Evolutionary conservation across 1,284 basidiomycete genomes (phyloP), one percentile per base, ranked within the genome.

Genomic region (Malassezia yamatoensis): DNA sequence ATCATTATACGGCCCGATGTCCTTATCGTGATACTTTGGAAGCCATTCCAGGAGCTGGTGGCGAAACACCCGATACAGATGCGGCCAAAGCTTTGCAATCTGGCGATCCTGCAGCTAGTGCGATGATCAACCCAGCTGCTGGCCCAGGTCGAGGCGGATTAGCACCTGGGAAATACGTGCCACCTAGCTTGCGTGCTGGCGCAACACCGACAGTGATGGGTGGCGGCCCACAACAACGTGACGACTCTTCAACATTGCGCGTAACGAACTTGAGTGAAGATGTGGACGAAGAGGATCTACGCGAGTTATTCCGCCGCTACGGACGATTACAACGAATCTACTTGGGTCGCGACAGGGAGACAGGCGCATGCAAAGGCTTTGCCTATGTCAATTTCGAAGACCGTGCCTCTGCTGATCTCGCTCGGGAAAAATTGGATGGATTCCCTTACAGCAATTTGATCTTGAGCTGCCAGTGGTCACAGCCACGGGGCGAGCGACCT

Each of bases 241-340:
- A 96, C 76, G 93, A 98, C 72, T 81, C 93, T 24, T 93, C 94
- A 3, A 99, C 94, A 0, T 82, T 99, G 21, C 88, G 94, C 49
- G 89, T 99, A 65, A 96, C 94, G 40, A 98, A 96, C 72, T 85
- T 99, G 60, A 90, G 88, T 33, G 87, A 90, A 76, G 94, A 98
- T 70, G 90, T 90, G 1, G 84, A 88, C 67, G 94, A 98, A 76
- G 86, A 85, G 74, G 94, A 98, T 77, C 79, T 99, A 49, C 85
- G 91, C 58, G 89, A 90, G 29, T 81, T 99, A 20, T 98, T 99
- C 76, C 65, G 66, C 46, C 67, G 76, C 29, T 79, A 78, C 59
- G 77, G 76, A 13, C 68, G 78, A 20, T 88, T 91, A 69, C 88
- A 90, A 1, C 82, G 87, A 16, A 90, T 96, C 50, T 96, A 90